These are phyloP conservation scores for Blastobotrys chiropterorum DNA, from an alignment of 805 yeast genomes.

Conservation along the genomic window DNA sequence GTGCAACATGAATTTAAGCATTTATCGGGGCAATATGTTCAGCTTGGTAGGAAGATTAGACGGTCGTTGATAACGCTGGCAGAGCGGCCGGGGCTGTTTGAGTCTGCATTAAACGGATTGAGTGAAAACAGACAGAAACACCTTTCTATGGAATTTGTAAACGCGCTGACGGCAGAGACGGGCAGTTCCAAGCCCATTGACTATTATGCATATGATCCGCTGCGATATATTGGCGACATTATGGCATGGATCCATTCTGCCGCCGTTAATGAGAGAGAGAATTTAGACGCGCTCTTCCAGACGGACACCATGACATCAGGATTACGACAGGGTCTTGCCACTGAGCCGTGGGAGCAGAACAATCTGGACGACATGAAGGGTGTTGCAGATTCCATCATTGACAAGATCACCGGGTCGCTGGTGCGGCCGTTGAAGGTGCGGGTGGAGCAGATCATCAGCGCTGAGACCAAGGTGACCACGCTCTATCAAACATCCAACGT, in stretches of 20 bases:
- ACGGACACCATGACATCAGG: constrained; percentile 21
- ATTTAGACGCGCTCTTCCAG: constrained; percentile 56
- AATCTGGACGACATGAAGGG: constrained; percentile 27
- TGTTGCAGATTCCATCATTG: constrained; percentile 36
- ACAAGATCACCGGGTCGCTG: constrained; percentile 46
- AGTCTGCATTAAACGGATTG: constrained; percentile 55
- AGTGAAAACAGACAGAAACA: constrained; percentile 60
- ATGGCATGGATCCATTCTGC: constrained; percentile 83
- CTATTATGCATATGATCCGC: constrained; percentile 70
- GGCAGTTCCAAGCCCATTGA: constrained; percentile 44
- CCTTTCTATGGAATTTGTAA: constrained; percentile 60
- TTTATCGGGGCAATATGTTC: constrained; percentile 15
- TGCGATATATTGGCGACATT: constrained; percentile 77
- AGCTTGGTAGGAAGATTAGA: constrained; percentile 19
- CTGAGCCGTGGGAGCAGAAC: constrained; percentile 12
- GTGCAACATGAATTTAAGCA: constrained; percentile 28
- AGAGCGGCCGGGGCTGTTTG: constrained; percentile 39
- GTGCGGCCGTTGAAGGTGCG: constrained; percentile 56
- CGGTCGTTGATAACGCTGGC: constrained; percentile 25
- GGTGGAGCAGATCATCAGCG: constrained; percentile 60
- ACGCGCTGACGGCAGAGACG: constrained; percentile 28
- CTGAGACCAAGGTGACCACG: constrained; percentile 51
- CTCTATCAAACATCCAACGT: constrained; percentile 57
- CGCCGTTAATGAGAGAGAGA: constrained; percentile 81
- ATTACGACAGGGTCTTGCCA: constrained; percentile 18